Conservation (phyloP, 2,329 filamentous ascomycete species). For the Scytalidium lignicola region DNA sequence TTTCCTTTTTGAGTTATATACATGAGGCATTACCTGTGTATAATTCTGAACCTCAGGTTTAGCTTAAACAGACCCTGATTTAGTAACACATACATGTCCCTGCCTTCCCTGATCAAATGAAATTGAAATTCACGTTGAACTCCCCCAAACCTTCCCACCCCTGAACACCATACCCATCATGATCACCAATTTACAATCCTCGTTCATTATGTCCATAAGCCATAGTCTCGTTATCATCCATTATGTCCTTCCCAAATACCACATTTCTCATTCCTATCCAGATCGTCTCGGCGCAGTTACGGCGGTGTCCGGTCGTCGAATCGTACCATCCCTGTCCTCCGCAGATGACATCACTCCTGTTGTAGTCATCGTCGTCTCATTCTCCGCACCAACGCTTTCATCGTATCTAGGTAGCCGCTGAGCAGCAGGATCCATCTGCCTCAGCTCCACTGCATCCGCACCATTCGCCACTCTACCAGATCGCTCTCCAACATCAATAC, state of each 20-base stretch:
- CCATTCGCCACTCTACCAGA: neutral
- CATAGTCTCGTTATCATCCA: neutral
- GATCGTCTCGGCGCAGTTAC: constrained; percentile 9
- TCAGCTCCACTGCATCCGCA: constrained; percentile 11
- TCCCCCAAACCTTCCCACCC: neutral
- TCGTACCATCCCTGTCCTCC: constrained; percentile 7
- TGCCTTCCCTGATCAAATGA: neutral
- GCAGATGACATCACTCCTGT: constrained; percentile 1
- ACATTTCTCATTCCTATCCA: neutral
- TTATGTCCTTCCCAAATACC: neutral
- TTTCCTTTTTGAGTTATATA: neutral
- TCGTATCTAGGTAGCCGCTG: constrained; percentile 18
- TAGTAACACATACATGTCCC: neutral
- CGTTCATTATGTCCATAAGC: neutral
- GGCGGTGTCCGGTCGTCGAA: constrained; percentile 10
- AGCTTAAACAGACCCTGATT: too few relatives aligned
- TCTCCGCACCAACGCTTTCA: constrained; percentile 8
- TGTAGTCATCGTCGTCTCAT: neutral
- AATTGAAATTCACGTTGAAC: neutral
- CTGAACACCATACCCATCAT: neutral
- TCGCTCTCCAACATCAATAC: constrained; percentile 12
- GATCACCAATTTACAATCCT: neutral
- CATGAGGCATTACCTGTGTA: neutral
- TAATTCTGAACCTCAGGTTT: too few relatives aligned
- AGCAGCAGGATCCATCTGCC: constrained; percentile 4